Evolutionary conservation across 768 basidiomycete genomes (phyloP), one percentile per base, ranked within the genome.

Genomic region (Phylloporus rhodoxanthus): DNA sequence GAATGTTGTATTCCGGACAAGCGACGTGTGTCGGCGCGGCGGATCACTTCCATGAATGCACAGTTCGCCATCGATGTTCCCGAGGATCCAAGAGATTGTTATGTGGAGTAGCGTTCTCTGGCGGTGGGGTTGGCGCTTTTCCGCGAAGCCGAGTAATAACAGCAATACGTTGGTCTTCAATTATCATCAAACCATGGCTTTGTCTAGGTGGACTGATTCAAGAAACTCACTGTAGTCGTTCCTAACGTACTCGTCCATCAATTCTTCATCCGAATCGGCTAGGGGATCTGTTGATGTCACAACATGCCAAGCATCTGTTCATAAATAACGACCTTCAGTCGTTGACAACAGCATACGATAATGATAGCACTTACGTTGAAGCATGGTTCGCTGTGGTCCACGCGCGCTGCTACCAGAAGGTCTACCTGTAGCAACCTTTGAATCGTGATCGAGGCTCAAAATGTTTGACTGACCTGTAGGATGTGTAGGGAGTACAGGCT

Each of bases 231-330:
- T 72, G 59, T 87, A 87, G 57, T 90, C 86, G 43, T 74, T 61
- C 37, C 78, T 75, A 40, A 77, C 71, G 55, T 85, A 71, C 49
- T 85, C 80, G 51, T 87, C 84, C 47, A 74, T 70, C 48, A 73
- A 66, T 58, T 90, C 87, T 33, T 84, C 84, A 56, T 89, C 87
- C 11, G 87, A 87, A 68, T 87, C 85, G 11, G 68, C 70, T 14
- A 88, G 69, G 14, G 86, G 83, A 60, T 89, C 85, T 30, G 74
- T 73, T 23, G 75, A 78, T 33, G 74, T 74, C 25, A 81, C 75
- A 28, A 79, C 68, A 57, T 84, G 80, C 85, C 85, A 89, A 7
- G 87, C 85, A 50, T 89, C 87, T 90, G 68, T 28, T 37, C 40
- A 42, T 25, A 19, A 28, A 47, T 43, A 19, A 30, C 23, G 17